Conservation (phyloP, 495 filamentous ascomycete genomes). For the Aspergillus homomorphus region DNA sequence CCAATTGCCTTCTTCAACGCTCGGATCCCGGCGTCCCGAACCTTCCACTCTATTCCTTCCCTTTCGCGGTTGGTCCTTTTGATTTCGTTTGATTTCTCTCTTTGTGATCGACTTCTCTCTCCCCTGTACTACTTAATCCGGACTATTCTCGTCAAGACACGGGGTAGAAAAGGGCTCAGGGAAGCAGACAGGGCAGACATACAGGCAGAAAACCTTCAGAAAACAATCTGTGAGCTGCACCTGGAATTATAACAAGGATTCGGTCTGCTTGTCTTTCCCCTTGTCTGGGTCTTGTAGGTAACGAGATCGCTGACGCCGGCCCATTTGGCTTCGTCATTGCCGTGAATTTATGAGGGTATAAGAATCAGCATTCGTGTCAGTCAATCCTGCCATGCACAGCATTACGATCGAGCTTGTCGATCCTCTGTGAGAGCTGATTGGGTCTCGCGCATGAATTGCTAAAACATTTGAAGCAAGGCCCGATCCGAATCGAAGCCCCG, state of each 20-base stretch:
- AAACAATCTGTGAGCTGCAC: neutral
- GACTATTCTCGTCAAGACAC: neutral
- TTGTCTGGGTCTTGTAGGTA: neutral
- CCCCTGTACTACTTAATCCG: neutral
- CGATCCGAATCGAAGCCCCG: slow-evolving; percentile 6
- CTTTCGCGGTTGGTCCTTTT: neutral
- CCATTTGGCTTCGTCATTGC: neutral
- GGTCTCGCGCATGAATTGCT: neutral
- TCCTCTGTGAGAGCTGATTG: slow-evolving; percentile 4
- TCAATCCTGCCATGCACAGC: neutral
- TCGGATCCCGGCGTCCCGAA: neutral
- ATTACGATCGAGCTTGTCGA: slow-evolving; percentile 4
- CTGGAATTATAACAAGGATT: neutral
- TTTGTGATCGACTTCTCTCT: neutral
- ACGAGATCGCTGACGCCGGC: neutral
- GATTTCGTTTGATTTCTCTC: neutral
- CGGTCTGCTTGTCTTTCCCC: neutral
- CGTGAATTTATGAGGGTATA: neutral
- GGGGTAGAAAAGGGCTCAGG: neutral
- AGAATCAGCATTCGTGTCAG: neutral
- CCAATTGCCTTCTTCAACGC: neutral
- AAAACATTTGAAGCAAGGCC: slow-evolving; percentile 6
- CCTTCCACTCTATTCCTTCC: neutral
- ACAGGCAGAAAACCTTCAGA: neutral
- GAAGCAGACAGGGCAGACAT: too few species aligned